Evolutionary conservation across 768 basidiomycete genomes (phyloP), one percentile per base, ranked within the genome.

Genomic region (Boletus bicolor): DNA sequence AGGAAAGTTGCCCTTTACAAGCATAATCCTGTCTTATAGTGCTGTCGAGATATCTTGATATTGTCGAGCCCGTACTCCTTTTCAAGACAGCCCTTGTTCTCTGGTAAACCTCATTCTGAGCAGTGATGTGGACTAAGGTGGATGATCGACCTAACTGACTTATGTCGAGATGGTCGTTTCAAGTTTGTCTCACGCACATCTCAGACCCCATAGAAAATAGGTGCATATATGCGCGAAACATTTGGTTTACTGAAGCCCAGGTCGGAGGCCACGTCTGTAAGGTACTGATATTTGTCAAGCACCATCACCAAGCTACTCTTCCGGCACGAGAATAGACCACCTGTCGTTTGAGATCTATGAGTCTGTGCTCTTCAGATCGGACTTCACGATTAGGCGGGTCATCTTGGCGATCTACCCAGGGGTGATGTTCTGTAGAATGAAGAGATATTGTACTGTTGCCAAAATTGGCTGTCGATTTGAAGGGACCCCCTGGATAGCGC

Each of bases 191-290:
- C n/a, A 19, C 7, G 45, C n/a, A 4, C n/a, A 46, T 19, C 45
- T 34, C 32, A 34, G 44, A 44, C 44, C 26, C 9, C 9, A 8
- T 44, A 5, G 21, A 17, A 28, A 28, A 44, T 28, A 15, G 14
- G 43, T 8, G 15, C 14, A 26, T 17, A 10, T 46, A 21, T n/a
- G 5, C 5, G 26, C 5, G 15, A 15, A 28, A 17, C 26, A 28
- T 8, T 28, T 26, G 2, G 8, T 28, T 28, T 19, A 38, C 45
- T 17, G 41, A 30, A 30, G 28, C 7, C 28, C 28, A 11, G 32
- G 32, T 2, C 9, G 8, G 59, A 24, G 69, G 61, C 54, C 57
- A 60, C 26, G 53, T 50, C 54, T 71, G 65, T 37, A 75, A 56
- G 32, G 72, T 52, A 14, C 62, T 75, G 35, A 26, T 30, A 38